Conservation (phyloP, 352 stramenopile genomes). For the Phytophthora ohioensis region DNA sequence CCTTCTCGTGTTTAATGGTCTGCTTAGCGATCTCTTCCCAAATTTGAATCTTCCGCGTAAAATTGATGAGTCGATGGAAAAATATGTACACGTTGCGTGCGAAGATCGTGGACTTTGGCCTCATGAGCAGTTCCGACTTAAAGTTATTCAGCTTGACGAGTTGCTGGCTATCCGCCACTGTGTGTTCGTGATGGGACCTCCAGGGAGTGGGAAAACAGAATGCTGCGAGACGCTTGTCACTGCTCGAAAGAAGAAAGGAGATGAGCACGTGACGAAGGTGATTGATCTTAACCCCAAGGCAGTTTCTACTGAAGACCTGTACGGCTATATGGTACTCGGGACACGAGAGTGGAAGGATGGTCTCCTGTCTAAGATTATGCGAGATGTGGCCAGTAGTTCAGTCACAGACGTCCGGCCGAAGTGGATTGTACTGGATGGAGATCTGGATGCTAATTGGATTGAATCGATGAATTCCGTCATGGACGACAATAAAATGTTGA, state of each 20-base stretch:
- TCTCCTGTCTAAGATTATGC: constrained; percentile 94
- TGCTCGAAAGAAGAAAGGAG: constrained; percentile 80
- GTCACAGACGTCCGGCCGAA: constrained; percentile 81
- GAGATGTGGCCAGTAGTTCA: constrained; percentile 83
- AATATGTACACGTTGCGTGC: constrained; percentile 91
- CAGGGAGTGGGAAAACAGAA: constrained; percentile 94
- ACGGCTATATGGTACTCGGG: constrained; percentile 95
- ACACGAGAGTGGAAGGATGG: constrained; percentile 97
- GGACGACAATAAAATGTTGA: constrained; percentile 92
- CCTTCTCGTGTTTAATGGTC: constrained; percentile 92
- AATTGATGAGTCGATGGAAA: constrained; percentile 91
- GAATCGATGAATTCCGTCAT: constrained; percentile 93
- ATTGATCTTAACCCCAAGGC: constrained; percentile 96
- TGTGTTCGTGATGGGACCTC: constrained; percentile 96
- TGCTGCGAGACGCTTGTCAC: constrained; percentile 92
- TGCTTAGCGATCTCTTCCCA: constrained; percentile 95
- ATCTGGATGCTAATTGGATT: constrained; percentile 89
- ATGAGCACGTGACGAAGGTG: constrained; percentile 71
- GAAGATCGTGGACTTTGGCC: constrained; percentile 90
- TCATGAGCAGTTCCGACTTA: constrained; percentile 94
- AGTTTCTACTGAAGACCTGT: constrained; percentile 96
- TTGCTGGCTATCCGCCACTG: constrained; percentile 95
- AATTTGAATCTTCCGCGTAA: constrained; percentile 88
- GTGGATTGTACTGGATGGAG: constrained; percentile 96
- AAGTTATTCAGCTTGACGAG: constrained; percentile 96